Evolutionary conservation across 495 filamentous ascomycete species (phyloP), one percentile per base, ranked within the genome.

Genomic region (Aspergillus incahuasiensis): DNA sequence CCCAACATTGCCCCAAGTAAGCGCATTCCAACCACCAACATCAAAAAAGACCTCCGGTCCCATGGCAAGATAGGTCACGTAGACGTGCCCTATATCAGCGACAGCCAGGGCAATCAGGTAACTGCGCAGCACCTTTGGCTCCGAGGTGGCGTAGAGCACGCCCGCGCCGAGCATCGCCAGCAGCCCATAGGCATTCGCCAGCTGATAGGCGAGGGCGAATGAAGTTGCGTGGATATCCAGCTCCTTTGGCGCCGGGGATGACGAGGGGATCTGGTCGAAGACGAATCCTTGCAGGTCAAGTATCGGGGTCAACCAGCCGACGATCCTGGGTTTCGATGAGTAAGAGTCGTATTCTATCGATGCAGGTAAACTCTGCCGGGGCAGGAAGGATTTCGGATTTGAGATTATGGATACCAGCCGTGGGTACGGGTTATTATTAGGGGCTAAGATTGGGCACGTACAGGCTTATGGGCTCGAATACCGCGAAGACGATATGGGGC

Each of bases 1-100:
- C 0, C 80, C 86, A 43, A 92, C 75, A 61, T 91, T 90, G 11
- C 88, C 88, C 84, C 86, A 89, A 1, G 83, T 80, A 71, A 88
- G 74, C 22, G 76, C 65, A 58, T 88, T 90, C 88, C 87, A 92
- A 3, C 65, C 69, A 30, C 59, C 68, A 3, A 86, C 68, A 57
- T 85, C 76, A 15, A 80, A 18, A 48, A 82, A 78, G 15, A 64
- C 65, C 2, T 78, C 73, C 57, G 69, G 75, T 5, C 84, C 86
- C 58, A 91, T 76, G 3, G 68, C 80, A 57, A 76, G 71, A 40
- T 72, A 80, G 0, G 84, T 87, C 52, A 84, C 77, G 30, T 71
- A 82, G n/a, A 91, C 61, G 68, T 91, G 88, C 3, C 83, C 84
- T 48, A 90, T 68, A 58, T 91, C 88, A 13, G 79, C 86, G 22